Evolutionary conservation across 2,329 filamentous ascomycete genomes (phyloP), one percentile per base, ranked within the genome.

Genomic region (Aspergillus carbonarius): DNA sequence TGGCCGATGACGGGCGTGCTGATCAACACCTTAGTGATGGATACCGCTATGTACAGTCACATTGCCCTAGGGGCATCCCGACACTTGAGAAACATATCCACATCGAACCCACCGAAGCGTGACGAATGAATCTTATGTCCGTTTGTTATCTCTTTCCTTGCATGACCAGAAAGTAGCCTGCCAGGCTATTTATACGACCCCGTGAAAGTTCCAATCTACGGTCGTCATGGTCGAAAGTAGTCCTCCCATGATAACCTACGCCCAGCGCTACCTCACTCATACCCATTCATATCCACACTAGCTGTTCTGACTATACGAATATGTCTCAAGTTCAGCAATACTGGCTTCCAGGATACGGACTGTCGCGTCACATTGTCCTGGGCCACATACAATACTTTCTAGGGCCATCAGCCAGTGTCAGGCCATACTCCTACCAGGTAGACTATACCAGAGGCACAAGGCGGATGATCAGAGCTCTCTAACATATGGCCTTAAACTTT

Each of bases 381-480:
- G 76, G 77, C 42, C 76, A 81, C 49, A 78, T 81, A 50, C 78
- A 80, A 58, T 80, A 77, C 61, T 79, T 80, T 60, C 74, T 81
- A 25, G 79, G 79, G 10, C 79, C 79, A 40, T 74, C 74, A 57
- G 77, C 79, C 55, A 76, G 76, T 8, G 78, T 76, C 35, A 71
- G 79, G 59, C 79, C 79, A 39, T 81, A 77, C 63, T 78, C 73
- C 53, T 79, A 80, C 60, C 78, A 81, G 71, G 78, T 79, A 77
- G 61, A 63, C 49, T 17, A 27, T 12, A 23, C 30, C 35, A 20
- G 15, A 25, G 25, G 12, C 23, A 17, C 17, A 18, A 17, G 3
- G 4, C 34, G 10, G 6, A 25, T 48, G 46, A 42, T 34, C 8
- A 25, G 17, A n/a, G 7, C 48, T 51, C 27, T 51, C 17, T 34